phyloP scores from a whole-genome alignment of 208 protist genomes.

The Leptomonas seymouri region DNA sequence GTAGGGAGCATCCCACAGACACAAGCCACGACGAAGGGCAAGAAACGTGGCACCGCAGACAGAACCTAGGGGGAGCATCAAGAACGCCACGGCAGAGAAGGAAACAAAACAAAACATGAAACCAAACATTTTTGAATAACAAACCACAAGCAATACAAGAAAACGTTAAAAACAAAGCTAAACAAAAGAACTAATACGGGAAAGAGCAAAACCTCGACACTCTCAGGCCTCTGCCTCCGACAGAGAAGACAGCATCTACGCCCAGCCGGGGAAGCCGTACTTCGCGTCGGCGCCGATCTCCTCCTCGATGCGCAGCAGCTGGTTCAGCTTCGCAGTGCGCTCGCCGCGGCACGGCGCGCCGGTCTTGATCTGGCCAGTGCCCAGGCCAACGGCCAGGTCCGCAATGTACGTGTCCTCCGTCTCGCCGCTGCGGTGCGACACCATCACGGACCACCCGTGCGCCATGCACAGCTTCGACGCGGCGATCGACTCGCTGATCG shows the following conservation, averaged over 20 bases:
- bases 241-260: constrained; percentile 20
- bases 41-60: too few relatives aligned
- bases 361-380: constrained; percentile 98
- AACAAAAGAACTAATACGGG: background rate
- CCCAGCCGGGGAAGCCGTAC: constrained; percentile 83
- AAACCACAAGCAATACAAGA: too few relatives aligned
- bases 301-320: constrained; percentile 99
- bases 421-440: constrained; percentile 98
- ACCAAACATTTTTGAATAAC: too few relatives aligned
- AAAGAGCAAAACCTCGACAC: background rate
- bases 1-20: too few relatives aligned
- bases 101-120: too few relatives aligned
- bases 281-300: constrained; percentile 80
- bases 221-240: background rate
- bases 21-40: too few relatives aligned
- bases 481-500: constrained; percentile 97
- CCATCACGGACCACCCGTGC: constrained; percentile 87
- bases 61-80: too few relatives aligned
- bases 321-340: constrained; percentile 99
- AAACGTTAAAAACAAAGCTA: background rate
- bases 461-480: constrained; percentile 89
- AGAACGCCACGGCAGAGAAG: too few relatives aligned
- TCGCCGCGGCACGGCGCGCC: constrained; percentile 98
- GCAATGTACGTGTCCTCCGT: constrained; percentile 99
- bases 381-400: constrained; percentile 98